Base-by-base conservation (phyloP, 2,329 filamentous ascomycete species). In the Aphanocladium album region DNA sequence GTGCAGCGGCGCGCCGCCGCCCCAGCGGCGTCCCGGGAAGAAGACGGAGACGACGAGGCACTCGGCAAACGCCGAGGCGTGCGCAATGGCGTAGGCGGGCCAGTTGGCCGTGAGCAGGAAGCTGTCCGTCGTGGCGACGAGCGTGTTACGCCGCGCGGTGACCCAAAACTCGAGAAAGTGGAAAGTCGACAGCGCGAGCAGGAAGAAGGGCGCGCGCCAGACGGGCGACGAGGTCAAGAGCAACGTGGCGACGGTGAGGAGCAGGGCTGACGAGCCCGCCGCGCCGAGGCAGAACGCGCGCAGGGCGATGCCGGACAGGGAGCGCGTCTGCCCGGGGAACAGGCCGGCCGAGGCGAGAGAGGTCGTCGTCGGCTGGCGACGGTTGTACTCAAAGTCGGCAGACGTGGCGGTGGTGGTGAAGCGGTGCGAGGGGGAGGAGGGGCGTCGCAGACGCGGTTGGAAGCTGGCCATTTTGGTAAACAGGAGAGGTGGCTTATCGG, bases 81-180 rank as follows among this genome's bases (percentile, higher is more conserved):
- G 93, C 2, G 95, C 95, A 66, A 91, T 82, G 64, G 89, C 89
- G 74, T 98, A 98, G 6, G 85, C 86, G 47, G 83, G 84, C 73
- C 95, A 95, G 73, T 99, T 99, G 54, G 85, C 86, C 41, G 87
- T 88, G 39, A 98, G 81, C 16, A 99, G 84, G 73, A 96, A 99
- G 39, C 90, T 89, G 57, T 84, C 83, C 21, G 93, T 79, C 25
- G 81, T 83, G 21, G 90, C 91, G 56, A 86, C 81, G 17, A 82
- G 80, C 0, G 90, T 91, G 74, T 98, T 98, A 77, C 89, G 90
- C 60, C 82, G 79, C 9, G 93, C 93, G 0, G 93, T 97, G 35
- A 88, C 91, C 81, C 87, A 96, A 80, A 93, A 99, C 76, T 99
- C 95, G 73, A 98, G 87, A 76, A 96, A 98, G 79, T 99, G 95